phyloP scores from a whole-genome alignment of 2,329 filamentous ascomycete species.

The Ophiostoma pallidulum region DNA sequence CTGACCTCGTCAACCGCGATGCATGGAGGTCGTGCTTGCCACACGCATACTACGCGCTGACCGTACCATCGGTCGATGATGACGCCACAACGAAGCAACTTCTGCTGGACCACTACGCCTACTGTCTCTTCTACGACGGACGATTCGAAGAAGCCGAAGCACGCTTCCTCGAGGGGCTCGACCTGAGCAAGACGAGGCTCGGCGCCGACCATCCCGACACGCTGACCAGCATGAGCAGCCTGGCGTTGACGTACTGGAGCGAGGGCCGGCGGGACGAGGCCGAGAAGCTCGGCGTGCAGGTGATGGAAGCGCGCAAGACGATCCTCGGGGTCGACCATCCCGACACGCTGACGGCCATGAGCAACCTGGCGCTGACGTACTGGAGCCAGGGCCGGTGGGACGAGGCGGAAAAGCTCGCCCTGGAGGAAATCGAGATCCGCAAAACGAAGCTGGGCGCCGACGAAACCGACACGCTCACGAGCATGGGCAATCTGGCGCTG shows the following conservation, averaged over 20 bases:
- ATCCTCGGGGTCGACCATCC: constrained; percentile 1
- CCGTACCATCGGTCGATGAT: background rate
- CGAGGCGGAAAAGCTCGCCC: background rate
- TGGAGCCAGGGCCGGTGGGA: background rate
- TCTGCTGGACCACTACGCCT: background rate
- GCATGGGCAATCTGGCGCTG: too few relatives aligned
- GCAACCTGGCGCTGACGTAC: background rate
- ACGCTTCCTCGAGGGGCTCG: background rate
- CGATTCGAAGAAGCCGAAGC: background rate
- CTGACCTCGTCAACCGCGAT: background rate
- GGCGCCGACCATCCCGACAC: constrained; percentile 1
- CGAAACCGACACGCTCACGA: too few relatives aligned
- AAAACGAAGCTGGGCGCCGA: too few relatives aligned
- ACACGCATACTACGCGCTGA: constrained; percentile 2
- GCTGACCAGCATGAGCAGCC: too few relatives aligned
- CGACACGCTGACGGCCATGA: background rate
- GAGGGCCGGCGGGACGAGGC: background rate
- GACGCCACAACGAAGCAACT: background rate
- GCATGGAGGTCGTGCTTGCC: constrained; percentile 9
- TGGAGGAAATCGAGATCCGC: too few relatives aligned
- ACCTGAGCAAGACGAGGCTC: background rate
- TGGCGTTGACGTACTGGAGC: too few relatives aligned
- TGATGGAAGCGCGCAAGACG: background rate
- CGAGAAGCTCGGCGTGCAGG: background rate
- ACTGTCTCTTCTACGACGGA: background rate